These are phyloP conservation scores for Stemphylium beticola DNA, from an alignment of 2,329 filamentous ascomycete species.

Conservation along the genomic window DNA sequence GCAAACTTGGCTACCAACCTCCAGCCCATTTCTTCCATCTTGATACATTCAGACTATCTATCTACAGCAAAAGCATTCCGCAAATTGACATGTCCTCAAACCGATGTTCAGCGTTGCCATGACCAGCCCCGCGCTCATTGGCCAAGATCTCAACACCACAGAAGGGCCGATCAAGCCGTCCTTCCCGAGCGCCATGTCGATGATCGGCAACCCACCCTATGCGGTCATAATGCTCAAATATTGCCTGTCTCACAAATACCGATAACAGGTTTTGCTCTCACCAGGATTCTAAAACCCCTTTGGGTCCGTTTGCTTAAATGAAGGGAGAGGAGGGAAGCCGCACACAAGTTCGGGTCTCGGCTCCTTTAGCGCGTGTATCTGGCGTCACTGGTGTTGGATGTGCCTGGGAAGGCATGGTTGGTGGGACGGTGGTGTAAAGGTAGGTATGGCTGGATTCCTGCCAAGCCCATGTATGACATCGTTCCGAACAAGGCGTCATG, in stretches of 20 bases:
- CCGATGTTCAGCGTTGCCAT: neutral
- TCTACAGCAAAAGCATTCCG: no score
- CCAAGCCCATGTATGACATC: conserved; percentile 7
- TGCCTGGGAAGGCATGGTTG: neutral
- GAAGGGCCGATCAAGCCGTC: conserved; percentile 5
- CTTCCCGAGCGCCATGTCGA: neutral
- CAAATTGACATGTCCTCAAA: neutral
- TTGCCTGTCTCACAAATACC: neutral
- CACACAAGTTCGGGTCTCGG: conserved; percentile 5
- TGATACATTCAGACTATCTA: no score
- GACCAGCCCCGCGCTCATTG: neutral
- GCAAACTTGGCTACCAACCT: no score
- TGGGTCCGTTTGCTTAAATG: neutral
- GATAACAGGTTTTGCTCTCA: neutral
- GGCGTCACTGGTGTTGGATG: neutral
- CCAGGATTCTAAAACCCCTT: no score
- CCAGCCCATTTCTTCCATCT: no score
- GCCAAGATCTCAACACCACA: neutral
- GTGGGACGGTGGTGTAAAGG: neutral
- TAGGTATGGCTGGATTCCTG: neutral
- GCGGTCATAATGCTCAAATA: neutral
- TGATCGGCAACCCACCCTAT: conserved; percentile 2
- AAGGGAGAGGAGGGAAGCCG: neutral
- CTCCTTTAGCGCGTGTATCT: neutral
- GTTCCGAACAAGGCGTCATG: neutral